Percentiles rank a stretch among this genome's conserved stretches.
Conservation (phyloP, 2,329 filamentous ascomycete genomes). For the Rachicladosporium sp. region DNA sequence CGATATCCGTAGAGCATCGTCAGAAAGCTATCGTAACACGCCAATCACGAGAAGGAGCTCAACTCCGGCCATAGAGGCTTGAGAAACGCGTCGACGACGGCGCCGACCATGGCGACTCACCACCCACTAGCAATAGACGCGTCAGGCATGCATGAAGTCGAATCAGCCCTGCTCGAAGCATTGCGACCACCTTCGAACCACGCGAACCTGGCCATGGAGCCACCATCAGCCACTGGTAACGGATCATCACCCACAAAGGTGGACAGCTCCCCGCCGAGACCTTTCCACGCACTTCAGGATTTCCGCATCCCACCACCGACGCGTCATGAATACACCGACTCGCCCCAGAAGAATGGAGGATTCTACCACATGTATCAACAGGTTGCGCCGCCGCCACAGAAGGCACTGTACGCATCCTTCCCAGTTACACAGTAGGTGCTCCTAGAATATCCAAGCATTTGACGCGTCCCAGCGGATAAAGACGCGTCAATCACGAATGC, state of each 20-base stretch:
- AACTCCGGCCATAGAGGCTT: no score
- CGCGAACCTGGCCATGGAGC: slow-evolving; percentile 56
- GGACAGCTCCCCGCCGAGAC: slow-evolving; percentile 46
- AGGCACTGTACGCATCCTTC: slow-evolving; percentile 5
- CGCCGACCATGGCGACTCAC: no score
- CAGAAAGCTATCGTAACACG: no score
- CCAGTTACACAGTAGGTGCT: not conserved
- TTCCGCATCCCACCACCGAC: slow-evolving; percentile 55
- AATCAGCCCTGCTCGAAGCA: slow-evolving; percentile 40
- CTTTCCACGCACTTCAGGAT: slow-evolving; percentile 52
- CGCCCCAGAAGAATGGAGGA: slow-evolving; percentile 49
- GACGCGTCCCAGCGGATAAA: no score
- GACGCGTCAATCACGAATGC: no score
- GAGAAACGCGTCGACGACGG: no score
- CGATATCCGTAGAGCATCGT: no score
- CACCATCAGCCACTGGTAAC: slow-evolving; percentile 40
- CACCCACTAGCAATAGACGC: no score
- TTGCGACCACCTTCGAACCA: slow-evolving; percentile 36
- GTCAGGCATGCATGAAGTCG: slow-evolving; percentile 27
- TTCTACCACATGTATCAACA: slow-evolving; percentile 25
- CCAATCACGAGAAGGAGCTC: no score
- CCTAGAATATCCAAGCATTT: no score
- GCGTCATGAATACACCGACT: slow-evolving; percentile 49
- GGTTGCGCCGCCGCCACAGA: slow-evolving; percentile 10
- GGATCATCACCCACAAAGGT: slow-evolving; percentile 60